Conservation (phyloP, 495 filamentous ascomycete genomes). For the Daldinia bambusicola region DNA sequence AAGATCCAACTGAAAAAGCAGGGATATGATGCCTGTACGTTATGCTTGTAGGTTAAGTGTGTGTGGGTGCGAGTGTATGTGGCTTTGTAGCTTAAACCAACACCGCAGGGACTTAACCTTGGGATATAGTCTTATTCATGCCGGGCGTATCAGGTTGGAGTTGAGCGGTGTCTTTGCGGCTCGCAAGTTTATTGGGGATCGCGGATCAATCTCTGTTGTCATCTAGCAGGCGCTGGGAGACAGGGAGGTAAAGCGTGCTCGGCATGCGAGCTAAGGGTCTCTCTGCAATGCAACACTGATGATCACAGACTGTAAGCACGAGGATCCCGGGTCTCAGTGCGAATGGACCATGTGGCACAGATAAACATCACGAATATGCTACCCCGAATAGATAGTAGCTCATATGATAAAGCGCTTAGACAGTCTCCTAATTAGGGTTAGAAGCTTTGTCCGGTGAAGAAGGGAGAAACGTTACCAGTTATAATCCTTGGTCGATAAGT, state of each 20-base stretch:
- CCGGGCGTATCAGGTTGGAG: conserved; percentile 1
- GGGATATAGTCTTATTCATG: conserved; percentile 31
- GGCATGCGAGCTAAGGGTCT: conserved; percentile 31
- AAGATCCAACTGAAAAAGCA: conserved; percentile 14
- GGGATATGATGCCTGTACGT: conserved; percentile 34
- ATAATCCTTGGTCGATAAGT: neutral
- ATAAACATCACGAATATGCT: conserved; percentile 21
- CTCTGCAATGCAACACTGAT: conserved; percentile 42
- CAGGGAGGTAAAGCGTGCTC: conserved; percentile 9
- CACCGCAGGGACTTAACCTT: conserved; percentile 3
- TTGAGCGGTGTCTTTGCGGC: conserved; percentile 31
- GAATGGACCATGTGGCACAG: conserved; percentile 27
- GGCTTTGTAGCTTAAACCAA: conserved; percentile 28
- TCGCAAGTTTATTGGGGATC: conserved; percentile 34
- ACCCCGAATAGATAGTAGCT: conserved; percentile 30
- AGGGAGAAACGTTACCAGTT: conserved; percentile 35
- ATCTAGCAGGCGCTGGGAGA: conserved; percentile 6
- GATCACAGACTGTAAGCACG: conserved; percentile 41
- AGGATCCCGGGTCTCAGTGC: conserved; percentile 32
- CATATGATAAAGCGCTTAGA: conserved; percentile 30
- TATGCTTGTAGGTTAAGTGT: neutral
- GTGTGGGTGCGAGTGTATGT: conserved; percentile 16
- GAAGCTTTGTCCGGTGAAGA: conserved; percentile 12
- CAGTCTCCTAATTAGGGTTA: conserved; percentile 10
- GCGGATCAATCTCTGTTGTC: conserved; percentile 25